Conservation (phyloP, 345 rosid genomes). For the Eucalyptus marginata region DNA sequence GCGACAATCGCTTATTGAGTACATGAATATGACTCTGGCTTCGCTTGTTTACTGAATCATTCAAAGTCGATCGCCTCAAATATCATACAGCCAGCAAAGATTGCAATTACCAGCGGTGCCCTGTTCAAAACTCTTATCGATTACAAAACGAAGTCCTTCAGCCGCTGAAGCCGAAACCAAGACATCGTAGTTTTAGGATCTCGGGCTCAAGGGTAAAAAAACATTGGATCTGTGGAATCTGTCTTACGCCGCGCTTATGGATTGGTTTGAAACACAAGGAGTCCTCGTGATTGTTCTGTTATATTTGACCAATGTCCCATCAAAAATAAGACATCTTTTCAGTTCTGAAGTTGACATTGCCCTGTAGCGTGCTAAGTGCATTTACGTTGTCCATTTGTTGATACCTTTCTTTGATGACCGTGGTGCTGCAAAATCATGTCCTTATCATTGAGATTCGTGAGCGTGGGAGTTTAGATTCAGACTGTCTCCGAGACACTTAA, state of each 20-base stretch:
- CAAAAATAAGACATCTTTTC: not conserved
- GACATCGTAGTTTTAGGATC: not conserved
- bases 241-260: not conserved
- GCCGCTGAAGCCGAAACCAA: not conserved
- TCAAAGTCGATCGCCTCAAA: not conserved
- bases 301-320: not conserved
- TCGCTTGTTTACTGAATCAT: not conserved
- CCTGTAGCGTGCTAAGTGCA: not conserved
- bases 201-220: not conserved
- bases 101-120: not conserved
- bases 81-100: not conserved
- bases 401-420: not conserved
- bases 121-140: not conserved
- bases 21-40: not conserved
- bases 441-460: not conserved
- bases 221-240: fast-evolving
- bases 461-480: not conserved
- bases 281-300: not conserved
- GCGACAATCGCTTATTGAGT: not conserved
- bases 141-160: not conserved
- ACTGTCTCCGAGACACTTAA: fast-evolving
- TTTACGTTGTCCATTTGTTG: not conserved
- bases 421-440: not conserved
- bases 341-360: not conserved
- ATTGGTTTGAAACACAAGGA: not conserved